Percentiles rank a stretch among this genome's conserved stretches.
phyloP scores from a whole-genome alignment of 2,329 filamentous ascomycete genomes.

The Penicillium sp. region DNA sequence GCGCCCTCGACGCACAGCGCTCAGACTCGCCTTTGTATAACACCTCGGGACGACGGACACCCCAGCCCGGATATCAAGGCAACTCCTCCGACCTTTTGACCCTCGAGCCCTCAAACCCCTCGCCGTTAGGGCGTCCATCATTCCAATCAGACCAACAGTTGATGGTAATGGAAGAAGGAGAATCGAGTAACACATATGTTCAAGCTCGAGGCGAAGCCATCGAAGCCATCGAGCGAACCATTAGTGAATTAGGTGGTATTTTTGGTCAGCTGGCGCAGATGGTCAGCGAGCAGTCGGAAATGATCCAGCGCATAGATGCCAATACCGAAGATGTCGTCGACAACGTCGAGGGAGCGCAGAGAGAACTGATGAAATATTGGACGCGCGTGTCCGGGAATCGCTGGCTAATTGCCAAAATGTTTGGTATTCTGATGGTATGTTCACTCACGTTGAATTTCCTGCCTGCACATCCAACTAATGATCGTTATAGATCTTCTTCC shows the following conservation, averaged over 20 bases:
- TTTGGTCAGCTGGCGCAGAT: slow-evolving; percentile 94
- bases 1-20: slow-evolving; percentile 62
- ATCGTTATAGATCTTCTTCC: slow-evolving; percentile 67
- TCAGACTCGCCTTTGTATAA: slow-evolving; percentile 86
- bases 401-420: slow-evolving; percentile 85
- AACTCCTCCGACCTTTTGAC: slow-evolving; percentile 69
- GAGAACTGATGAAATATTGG: slow-evolving; percentile 97
- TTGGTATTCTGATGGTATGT: slow-evolving; percentile 74
- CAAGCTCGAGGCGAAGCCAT: slow-evolving; percentile 93
- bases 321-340: slow-evolving; percentile 98
- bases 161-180: slow-evolving; percentile 89
- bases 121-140: slow-evolving; percentile 49
- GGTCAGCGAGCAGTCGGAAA: slow-evolving; percentile 96
- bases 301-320: slow-evolving; percentile 95
- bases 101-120: slow-evolving; percentile 66
- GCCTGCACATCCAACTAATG: slow-evolving; percentile 4
- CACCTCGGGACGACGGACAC: slow-evolving; percentile 68
- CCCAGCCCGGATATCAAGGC: slow-evolving; percentile 54
- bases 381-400: slow-evolving; percentile 88
- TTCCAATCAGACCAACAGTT: slow-evolving; percentile 79
- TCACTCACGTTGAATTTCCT: neutral
- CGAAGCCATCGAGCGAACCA: slow-evolving; percentile 93
- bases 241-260: slow-evolving; percentile 84
- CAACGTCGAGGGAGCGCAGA: slow-evolving; percentile 94
- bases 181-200: slow-evolving; percentile 82